A percentile compares a stretch with the other conserved stretches of the same genome.
phyloP scores from a whole-genome alignment of 139 green algal genomes.

The Coccomyxa sp. region DNA sequence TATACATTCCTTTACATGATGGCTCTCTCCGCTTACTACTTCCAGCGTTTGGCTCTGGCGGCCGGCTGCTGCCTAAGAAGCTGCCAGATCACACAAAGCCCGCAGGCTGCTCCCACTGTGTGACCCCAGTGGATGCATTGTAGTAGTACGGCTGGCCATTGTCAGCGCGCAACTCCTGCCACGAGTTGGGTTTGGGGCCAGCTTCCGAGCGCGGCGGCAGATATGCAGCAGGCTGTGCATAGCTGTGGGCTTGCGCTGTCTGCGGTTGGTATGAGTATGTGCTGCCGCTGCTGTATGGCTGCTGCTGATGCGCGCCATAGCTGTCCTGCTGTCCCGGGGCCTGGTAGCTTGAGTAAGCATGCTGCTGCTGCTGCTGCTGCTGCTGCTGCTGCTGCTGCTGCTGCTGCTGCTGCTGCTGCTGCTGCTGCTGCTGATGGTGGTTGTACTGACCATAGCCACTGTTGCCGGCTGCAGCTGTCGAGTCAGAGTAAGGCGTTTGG shows the following conservation, averaged over 20 bases:
- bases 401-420: slow-evolving; percentile 6
- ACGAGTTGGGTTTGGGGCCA: background rate
- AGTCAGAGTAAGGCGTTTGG: background rate
- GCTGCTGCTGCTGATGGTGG: slow-evolving; percentile 20
- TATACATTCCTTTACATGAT: too few relatives aligned
- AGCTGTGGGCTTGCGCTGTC: slow-evolving; percentile 23
- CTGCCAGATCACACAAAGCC: background rate
- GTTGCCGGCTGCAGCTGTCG: background rate
- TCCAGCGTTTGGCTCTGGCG: too few relatives aligned
- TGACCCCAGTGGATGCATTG: slow-evolving; percentile 55
- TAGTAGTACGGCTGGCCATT: slow-evolving; percentile 79
- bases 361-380: slow-evolving; percentile 21
- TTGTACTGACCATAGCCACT: slow-evolving; percentile 6
- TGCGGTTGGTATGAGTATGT: background rate
- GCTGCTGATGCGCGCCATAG: background rate
- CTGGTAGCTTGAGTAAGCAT: background rate
- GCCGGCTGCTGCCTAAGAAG: too few relatives aligned
- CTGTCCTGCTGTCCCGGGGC: background rate
- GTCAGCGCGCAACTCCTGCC: slow-evolving; percentile 2
- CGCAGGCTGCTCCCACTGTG: slow-evolving; percentile 72
- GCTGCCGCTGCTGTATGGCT: slow-evolving; percentile 14
- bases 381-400: slow-evolving; percentile 6
- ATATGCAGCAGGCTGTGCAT: background rate
- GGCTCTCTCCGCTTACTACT: too few relatives aligned
- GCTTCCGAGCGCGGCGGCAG: too few relatives aligned